These are phyloP conservation scores for Xanthoconium separans DNA, from an alignment of 1,284 basidiomycete genomes.

Conservation along the genomic window DNA sequence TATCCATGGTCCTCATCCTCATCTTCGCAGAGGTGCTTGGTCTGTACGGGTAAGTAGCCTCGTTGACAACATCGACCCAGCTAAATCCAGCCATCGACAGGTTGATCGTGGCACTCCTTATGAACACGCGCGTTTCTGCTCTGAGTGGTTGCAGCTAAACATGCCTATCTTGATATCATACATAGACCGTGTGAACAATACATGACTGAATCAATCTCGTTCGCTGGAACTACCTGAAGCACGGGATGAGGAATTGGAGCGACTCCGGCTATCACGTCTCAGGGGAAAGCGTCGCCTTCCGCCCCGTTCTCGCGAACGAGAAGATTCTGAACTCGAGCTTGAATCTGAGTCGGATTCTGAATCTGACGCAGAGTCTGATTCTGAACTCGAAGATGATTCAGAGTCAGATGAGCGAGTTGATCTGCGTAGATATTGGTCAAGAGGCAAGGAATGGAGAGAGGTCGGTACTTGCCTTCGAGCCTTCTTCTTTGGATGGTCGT, in stretches of 20 bases:
- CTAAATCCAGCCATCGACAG: constrained; percentile 34
- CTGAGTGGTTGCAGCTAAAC: constrained; percentile 28
- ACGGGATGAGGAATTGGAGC: constrained; percentile 22
- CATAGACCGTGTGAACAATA: constrained; percentile 12
- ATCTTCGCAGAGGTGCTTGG: constrained; percentile 96
- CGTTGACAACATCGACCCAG: not conserved
- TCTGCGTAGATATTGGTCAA: constrained; percentile 11
- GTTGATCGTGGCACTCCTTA: constrained; percentile 85
- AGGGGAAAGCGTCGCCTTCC: constrained; percentile 45
- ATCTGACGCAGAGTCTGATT: constrained; percentile 41
- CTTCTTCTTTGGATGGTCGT: constrained; percentile 46
- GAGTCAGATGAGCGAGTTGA: constrained; percentile 26
- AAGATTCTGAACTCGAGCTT: constrained; percentile 28
- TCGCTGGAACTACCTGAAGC: constrained; percentile 14
- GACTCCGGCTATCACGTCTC: constrained; percentile 25
- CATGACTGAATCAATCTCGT: constrained; percentile 14
- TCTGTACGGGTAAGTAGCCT: constrained; percentile 68
- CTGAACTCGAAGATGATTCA: constrained; percentile 35
- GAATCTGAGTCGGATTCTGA: constrained; percentile 30
- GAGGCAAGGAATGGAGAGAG: not conserved
- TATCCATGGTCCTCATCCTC: constrained; percentile 86
- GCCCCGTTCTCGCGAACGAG: constrained; percentile 45
- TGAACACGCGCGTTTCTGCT: constrained; percentile 68
- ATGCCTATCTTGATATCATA: constrained; percentile 12
- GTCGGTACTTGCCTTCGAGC: constrained; percentile 45